A percentile compares a stretch with the other conserved stretches of the same genome.
phyloP scores from a whole-genome alignment of 2,329 filamentous ascomycete genomes.

The Aspergillus hortae region DNA sequence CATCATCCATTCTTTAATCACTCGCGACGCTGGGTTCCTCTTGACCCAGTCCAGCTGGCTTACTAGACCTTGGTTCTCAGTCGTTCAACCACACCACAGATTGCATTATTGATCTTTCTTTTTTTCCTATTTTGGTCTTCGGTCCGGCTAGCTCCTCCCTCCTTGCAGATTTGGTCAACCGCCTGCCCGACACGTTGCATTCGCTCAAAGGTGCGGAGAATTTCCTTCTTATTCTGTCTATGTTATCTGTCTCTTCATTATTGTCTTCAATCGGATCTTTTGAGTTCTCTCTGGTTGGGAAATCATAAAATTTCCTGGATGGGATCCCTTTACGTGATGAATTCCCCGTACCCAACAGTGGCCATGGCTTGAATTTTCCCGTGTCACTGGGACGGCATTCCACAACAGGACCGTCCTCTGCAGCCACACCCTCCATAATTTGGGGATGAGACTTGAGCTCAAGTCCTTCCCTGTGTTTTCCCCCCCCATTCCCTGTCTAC shows the following conservation, averaged over 20 bases:
- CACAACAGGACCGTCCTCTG: too few species aligned
- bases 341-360: too few species aligned
- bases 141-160: constrained; percentile 4
- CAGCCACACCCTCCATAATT: too few species aligned
- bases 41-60: too few species aligned
- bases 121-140: neutral
- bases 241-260: constrained; percentile 1
- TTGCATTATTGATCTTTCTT: neutral
- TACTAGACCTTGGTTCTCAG: too few species aligned
- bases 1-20: too few species aligned
- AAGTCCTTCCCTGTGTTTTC: neutral
- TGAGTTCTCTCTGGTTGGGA: neutral
- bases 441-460: too few species aligned
- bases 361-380: too few species aligned
- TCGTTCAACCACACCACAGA: too few species aligned
- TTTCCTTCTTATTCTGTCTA: neutral
- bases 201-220: constrained; percentile 11
- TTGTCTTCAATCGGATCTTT: neutral
- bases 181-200: constrained; percentile 15
- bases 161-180: constrained; percentile 17
- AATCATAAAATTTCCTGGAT: neutral
- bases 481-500: neutral
- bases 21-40: too few species aligned
- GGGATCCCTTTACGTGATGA: neutral
- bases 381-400: too few species aligned